These are phyloP conservation scores for Huntiella moniliformis DNA, from an alignment of 2,329 filamentous ascomycete genomes.

Conservation along the genomic window DNA sequence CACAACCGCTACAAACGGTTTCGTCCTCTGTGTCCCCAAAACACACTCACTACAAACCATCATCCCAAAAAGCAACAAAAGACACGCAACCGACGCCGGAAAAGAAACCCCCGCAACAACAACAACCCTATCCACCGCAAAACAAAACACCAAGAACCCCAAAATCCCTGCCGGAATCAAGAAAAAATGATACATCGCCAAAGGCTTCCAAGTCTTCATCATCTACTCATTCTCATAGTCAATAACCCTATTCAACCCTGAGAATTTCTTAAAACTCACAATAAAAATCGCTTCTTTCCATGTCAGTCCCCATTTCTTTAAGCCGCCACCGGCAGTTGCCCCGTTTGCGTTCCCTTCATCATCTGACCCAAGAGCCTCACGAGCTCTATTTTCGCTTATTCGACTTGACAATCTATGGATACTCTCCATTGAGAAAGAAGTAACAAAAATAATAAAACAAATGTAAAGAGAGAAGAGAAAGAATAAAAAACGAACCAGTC, in stretches of 20 bases:
- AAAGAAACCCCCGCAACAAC: conserved; percentile 32
- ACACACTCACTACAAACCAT: conserved; percentile 28
- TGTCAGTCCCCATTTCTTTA: no score
- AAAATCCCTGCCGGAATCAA: conserved; percentile 29
- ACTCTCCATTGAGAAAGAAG: neutral
- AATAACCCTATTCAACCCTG: no score
- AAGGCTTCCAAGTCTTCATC: conserved; percentile 1
- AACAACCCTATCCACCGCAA: conserved; percentile 26
- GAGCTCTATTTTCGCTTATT: no score
- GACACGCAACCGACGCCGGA: conserved; percentile 39
- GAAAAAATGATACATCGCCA: conserved; percentile 25
- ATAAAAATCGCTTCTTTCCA: no score
- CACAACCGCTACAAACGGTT: conserved; percentile 27
- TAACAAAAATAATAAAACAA: neutral
- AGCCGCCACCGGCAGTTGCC: no score
- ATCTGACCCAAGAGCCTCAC: no score
- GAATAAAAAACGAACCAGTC: neutral
- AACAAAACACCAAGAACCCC: conserved; percentile 23
- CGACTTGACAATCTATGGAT: no score
- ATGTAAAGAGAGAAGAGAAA: neutral
- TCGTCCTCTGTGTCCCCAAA: conserved; percentile 30
- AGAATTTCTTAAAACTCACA: no score
- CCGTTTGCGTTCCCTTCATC: no score
- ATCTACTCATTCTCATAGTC: neutral
- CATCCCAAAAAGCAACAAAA: conserved; percentile 33